phyloP scores from a whole-genome alignment of 306 rosid species.

The Vigna unguiculata region DNA sequence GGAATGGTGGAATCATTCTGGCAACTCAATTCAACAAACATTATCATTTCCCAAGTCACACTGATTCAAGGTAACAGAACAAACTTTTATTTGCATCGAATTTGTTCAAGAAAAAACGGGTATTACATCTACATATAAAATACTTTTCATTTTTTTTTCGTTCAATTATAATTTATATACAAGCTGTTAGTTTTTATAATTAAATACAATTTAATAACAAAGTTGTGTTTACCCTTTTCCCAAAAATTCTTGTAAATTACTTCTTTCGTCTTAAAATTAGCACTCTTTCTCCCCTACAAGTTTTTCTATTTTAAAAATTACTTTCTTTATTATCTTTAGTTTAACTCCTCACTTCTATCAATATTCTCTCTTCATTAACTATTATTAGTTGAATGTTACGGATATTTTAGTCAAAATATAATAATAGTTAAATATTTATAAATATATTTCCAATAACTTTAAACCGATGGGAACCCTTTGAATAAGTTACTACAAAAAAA shows the following conservation, averaged over 20 bases:
- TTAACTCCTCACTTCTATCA: neutral
- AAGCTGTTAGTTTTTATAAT: too few species aligned
- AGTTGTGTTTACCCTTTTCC: neutral
- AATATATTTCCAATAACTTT: too few species aligned
- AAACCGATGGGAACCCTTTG: neutral
- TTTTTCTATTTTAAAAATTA: neutral
- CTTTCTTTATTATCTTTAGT: neutral
- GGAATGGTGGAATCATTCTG: constrained; percentile 54
- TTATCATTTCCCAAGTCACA: constrained; percentile 35
- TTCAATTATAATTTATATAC: too few species aligned
- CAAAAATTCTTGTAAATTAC: neutral
- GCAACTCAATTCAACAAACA: constrained; percentile 38
- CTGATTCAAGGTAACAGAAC: constrained; percentile 42
- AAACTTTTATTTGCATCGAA: neutral
- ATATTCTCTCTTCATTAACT: neutral
- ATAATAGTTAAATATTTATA: neutral
- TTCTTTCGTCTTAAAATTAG: neutral
- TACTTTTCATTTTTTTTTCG: too few species aligned
- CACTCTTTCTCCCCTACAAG: neutral
- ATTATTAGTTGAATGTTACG: neutral
- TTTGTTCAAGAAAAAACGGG: neutral
- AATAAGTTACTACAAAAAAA: neutral
- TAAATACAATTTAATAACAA: too few species aligned
- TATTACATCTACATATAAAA: too few species aligned
- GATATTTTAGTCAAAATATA: neutral